Evolutionary conservation across 2,329 filamentous ascomycete species (phyloP).

Genomic region (Ceratocystis cubensis): DNA sequence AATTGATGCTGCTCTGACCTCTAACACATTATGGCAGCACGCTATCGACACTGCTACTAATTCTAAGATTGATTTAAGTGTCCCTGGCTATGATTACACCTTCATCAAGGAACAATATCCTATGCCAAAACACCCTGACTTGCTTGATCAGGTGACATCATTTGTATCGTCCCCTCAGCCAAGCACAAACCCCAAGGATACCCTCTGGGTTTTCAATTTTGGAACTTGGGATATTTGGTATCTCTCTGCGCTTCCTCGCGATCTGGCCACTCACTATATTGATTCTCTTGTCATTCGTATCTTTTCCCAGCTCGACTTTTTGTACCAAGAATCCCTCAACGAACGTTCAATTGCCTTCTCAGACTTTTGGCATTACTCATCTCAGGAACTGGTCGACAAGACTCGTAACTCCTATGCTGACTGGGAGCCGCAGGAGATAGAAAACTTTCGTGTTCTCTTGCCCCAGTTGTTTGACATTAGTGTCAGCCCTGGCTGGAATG

Average conservation of each 20-base stretch:
- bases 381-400: conserved; percentile 24
- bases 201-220: conserved; percentile 41
- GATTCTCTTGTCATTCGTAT: conserved; percentile 31
- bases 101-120: conserved; percentile 35
- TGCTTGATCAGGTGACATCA: conserved; percentile 33
- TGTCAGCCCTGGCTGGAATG: conserved; percentile 41
- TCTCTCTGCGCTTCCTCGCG: conserved; percentile 35
- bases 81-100: conserved; percentile 34
- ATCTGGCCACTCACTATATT: conserved; percentile 30
- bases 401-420: conserved; percentile 26
- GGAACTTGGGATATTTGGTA: conserved; percentile 46
- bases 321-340: conserved; percentile 36
- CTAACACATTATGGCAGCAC: conserved; percentile 37
- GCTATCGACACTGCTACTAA: conserved; percentile 29
- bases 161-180: conserved; percentile 35
- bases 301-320: conserved; percentile 35
- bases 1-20: conserved; percentile 35
- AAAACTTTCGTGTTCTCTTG: conserved; percentile 40
- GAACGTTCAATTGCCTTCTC: conserved; percentile 36
- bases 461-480: conserved; percentile 43
- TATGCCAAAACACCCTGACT: conserved; percentile 31
- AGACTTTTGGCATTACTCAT: conserved; percentile 30
- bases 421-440: conserved; percentile 25
- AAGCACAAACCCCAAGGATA: conserved; percentile 32
- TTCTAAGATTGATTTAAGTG: conserved; percentile 26